Evolutionary conservation across 352 stramenopile genomes (phyloP), one percentile per base, ranked within the genome.

Genomic region (Albugo laibachii): DNA sequence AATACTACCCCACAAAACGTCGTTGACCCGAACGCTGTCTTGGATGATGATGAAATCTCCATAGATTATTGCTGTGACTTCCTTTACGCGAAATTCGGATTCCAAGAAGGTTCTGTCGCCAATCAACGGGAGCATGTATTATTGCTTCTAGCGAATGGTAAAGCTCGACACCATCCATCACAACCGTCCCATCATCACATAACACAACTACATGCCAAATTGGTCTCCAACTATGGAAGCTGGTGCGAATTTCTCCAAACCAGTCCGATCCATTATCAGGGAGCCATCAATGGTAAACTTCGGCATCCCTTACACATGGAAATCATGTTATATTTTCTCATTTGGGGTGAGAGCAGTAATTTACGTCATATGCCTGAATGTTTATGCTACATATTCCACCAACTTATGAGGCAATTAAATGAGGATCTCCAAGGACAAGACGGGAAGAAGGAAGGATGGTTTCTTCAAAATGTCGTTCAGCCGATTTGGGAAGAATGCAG

Each of bases 281-380:
- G 59, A 0, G 50, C 59, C n/a, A 45, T 55, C 3, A 59, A 73
- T 31, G 64, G 66, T 14, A 62, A 72, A 39, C 56, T 80, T 18
- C 76, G 72, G 60, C 72, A 72, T 51, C 53, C 61, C 34, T 34
- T 79, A 42, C 68, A 83, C 46, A 81, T 83, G 83, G 91, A 98
- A 56, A 70, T 98, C 41, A 83, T 97, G 43, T 65, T 98, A 13
- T 97, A 86, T 55, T 74, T 98, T 41, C 83, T 93, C 53, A 80
- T 98, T 24, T 98, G 93, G 93, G 92, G 93, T n/a, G 93, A 98
- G 63, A 78, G 72, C 10, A 87, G 65, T 36, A 98, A 98, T 62
- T 57, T 97, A 35, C 63, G 91, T 6, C 89, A 97, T 61, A 96
- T 97, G 85, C 86, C 93, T 1, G 93, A 98, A 60, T 96, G 86